Conservation (phyloP, 2,329 filamentous ascomycete species). For the Whalleya microplaca region DNA sequence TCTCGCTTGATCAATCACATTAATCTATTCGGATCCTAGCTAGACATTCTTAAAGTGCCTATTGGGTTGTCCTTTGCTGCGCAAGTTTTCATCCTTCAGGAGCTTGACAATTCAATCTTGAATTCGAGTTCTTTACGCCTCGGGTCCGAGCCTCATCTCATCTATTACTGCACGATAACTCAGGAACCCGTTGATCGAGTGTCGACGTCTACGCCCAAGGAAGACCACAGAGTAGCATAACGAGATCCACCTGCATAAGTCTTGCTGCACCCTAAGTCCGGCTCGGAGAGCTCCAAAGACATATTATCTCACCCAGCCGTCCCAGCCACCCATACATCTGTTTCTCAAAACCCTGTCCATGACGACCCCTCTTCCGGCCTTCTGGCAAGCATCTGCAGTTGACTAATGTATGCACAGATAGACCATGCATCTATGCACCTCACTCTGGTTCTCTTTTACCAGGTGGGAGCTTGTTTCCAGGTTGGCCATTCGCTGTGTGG, state of each 20-base stretch:
- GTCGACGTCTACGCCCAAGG: conserved; percentile 9
- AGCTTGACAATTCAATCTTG: conserved; percentile 20
- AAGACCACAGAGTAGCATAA: conserved; percentile 3
- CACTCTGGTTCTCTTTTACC: background rate
- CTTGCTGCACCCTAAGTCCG: conserved; percentile 17
- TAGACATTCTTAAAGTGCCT: background rate
- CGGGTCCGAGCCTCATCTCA: conserved; percentile 26
- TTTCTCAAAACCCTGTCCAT: conserved; percentile 17
- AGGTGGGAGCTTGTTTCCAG: background rate
- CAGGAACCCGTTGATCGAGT: conserved; percentile 21
- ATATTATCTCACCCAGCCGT: conserved; percentile 6
- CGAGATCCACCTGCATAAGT: conserved; percentile 23
- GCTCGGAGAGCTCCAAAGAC: conserved; percentile 13
- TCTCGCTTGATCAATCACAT: background rate
- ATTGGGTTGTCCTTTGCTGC: background rate
- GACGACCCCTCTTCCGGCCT: conserved; percentile 21
- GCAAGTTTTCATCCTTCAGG: background rate
- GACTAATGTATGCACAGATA: conserved; percentile 6
- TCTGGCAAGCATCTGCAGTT: conserved; percentile 13
- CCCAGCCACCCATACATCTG: conserved; percentile 14
- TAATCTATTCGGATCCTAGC: background rate
- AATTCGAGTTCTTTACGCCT: conserved; percentile 9
- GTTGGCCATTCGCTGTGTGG: background rate
- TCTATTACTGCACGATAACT: conserved; percentile 24
- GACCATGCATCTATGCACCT: background rate